Base-by-base conservation (phyloP, 768 basidiomycete species). In the Tricholoma terreum region DNA sequence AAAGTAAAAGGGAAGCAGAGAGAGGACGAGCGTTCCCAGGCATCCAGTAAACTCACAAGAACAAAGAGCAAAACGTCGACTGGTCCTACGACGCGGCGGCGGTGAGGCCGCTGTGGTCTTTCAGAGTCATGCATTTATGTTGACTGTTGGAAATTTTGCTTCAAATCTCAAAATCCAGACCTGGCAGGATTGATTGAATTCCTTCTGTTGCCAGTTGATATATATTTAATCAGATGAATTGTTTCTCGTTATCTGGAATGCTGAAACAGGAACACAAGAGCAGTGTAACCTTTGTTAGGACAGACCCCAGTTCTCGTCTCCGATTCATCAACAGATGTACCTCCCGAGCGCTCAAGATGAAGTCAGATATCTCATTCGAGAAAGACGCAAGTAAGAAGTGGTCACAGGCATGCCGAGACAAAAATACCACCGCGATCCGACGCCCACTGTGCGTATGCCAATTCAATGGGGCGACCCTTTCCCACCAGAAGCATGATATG, bases 1-100 rank as follows among this genome's bases (percentile, higher is more conserved):
- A 65, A 66, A 52, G 49, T 54, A n/a, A 71, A 67, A 62, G 67
- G 71, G 50, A 73, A 70, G 59, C 68, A 69, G 56, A 63, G 65
- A 58, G 71, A 74, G 58, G 72, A 74, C 52, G 71, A 72, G 64
- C 71, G 67, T 51, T 61, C 61, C 38, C 64, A 65, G 58, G 63
- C 52, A 58, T 57, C 62, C 17, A 49, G 30, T 45, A 64, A 66
- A 48, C 52, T 61, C 24, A 59, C 62, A 22, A 64, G 61, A 55
- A 59, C 58, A 10, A 57, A 61, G 51, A 66, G 57, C 40, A 64
- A 56, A 51, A 24, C 19, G 33, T 56, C 52, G 34, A 61, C 24
- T 46, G 57, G 35, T 11, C 51, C 63, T 24, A 40, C 57, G 12
- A 57, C 60, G 36, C 50, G 55, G 38, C 61, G 65, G 52, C 63